Evolutionary conservation across 257 asterid genomes (phyloP).

Genomic region (Nyctanthes arbortristis): DNA sequence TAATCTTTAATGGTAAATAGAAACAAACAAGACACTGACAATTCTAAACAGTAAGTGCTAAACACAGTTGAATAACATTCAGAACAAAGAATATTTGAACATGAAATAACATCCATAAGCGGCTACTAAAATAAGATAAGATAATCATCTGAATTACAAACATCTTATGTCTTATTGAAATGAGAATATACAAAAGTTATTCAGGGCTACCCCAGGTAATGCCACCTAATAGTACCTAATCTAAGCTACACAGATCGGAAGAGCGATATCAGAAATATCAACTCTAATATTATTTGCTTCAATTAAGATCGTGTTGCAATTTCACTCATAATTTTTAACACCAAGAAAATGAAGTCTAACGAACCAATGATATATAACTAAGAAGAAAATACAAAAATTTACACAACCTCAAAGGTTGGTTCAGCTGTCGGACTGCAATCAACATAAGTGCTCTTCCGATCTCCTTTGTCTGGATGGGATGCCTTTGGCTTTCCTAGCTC

Average conservation of each 20-base stretch:
- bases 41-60: too few relatives aligned
- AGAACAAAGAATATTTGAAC: slow-evolving; percentile 1
- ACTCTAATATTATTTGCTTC: not conserved
- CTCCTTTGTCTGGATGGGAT: slow-evolving; percentile 79
- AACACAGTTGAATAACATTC: not conserved
- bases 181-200: not conserved
- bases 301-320: not conserved
- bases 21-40: too few relatives aligned
- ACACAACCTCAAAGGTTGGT: slow-evolving; percentile 81
- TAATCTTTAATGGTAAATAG: too few relatives aligned
- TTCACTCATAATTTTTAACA: not conserved
- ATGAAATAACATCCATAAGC: not conserved
- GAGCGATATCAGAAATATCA: not conserved
- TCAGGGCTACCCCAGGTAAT: not conserved
- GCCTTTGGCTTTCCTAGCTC: slow-evolving; percentile 82
- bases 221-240: not conserved
- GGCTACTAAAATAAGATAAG: not conserved
- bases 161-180: not conserved
- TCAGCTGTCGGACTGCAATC: slow-evolving; percentile 97
- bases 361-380: not conserved
- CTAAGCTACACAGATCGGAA: not conserved
- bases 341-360: slow-evolving; percentile 10
- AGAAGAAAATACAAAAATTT: slow-evolving; percentile 15
- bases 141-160: not conserved
- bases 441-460: slow-evolving; percentile 62